Base-by-base conservation (phyloP, 108 stramenopile species). In the Cyclotella choctawhatcheeana region DNA sequence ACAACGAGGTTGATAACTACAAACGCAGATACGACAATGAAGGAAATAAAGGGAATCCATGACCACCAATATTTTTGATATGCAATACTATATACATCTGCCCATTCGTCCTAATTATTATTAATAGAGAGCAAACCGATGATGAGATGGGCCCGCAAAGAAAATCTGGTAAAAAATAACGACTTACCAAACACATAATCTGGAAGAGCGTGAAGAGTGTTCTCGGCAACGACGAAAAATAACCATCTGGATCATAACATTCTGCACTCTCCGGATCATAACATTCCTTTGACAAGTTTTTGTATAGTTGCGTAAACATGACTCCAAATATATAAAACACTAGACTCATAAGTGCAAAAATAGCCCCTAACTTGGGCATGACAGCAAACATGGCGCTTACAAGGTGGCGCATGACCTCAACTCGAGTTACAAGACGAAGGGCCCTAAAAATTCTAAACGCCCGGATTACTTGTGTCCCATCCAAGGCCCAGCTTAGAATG, bases 391-490 rank as follows among this genome's bases (percentile, higher is more conserved):
- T 58, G 0, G 91, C 91, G 40, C 75, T 33, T 1, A 92, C 76
- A 47, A 92, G 76, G 60, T 88, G 83, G 44, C 80, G 80, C 88
- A 92, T 84, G 24, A 83, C 60, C 25, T 86, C 78, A 5, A 92
- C 71, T 32, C 88, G 77, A 5, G 91, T 88, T n/a, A 89, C 73
- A 59, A 92, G 63, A 16, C 91, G 91, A 53, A 92, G 54, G 0
- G 88, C 87, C 40, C 91, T 78, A 47, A 92, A 87, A 56, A 92
- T 89, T 13, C 91, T 82, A 63, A 92, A 92, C 21, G 91, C 85
- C 44, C 91, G 87, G 33, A 89, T 83, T 30, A 92, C 74, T 70
- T 89, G 88, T 24, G 86, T 58, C 24, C 53, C 58, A 13, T 64
- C 44, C 47, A 91, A 78, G n/a, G 83, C 64, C 91, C 91, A 92